Evolutionary conservation across 768 basidiomycete genomes (phyloP).

Genomic region (Cantharellus anzutake): DNA sequence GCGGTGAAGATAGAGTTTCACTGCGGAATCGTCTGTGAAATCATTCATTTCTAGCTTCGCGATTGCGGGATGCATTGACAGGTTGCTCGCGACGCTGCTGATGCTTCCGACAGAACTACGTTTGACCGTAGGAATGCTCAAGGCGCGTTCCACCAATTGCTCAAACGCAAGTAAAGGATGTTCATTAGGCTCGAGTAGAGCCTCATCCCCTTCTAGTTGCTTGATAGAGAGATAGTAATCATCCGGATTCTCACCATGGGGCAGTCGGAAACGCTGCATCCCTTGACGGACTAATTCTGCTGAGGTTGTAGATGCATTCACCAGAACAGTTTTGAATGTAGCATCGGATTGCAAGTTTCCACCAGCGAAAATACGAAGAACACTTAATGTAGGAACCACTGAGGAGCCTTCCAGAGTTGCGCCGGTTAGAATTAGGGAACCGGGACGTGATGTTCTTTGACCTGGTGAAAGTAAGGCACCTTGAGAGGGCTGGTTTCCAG

Average conservation of each 20-base stretch:
- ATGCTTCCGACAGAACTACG: conserved; percentile 87
- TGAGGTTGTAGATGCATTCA: conserved; percentile 72
- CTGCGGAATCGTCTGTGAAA: conserved; percentile 89
- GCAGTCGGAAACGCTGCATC: conserved; percentile 80
- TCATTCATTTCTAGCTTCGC: conserved; percentile 90
- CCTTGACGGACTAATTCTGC: conserved; percentile 79
- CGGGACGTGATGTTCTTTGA: conserved; percentile 31
- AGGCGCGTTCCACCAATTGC: conserved; percentile 56
- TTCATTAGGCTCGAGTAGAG: conserved; percentile 41
- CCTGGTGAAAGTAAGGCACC: neutral
- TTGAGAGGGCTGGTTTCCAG: neutral
- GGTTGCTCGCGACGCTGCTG: conserved; percentile 77
- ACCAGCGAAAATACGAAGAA: conserved; percentile 91
- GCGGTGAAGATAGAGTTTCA: conserved; percentile 90
- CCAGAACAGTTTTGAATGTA: conserved; percentile 92
- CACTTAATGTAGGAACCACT: conserved; percentile 67
- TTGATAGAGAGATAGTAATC: conserved; percentile 86
- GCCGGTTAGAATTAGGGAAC: conserved; percentile 53
- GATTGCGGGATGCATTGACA: conserved; percentile 92
- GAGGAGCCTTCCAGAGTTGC: conserved; percentile 30
- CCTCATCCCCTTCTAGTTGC: conserved; percentile 74
- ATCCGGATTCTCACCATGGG: conserved; percentile 35
- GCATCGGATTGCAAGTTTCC: conserved; percentile 80
- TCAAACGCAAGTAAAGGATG: conserved; percentile 85
- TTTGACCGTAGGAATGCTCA: conserved; percentile 61